Conservation (phyloP, 208 protist species). For the Acanthamoeba quina region DNA sequence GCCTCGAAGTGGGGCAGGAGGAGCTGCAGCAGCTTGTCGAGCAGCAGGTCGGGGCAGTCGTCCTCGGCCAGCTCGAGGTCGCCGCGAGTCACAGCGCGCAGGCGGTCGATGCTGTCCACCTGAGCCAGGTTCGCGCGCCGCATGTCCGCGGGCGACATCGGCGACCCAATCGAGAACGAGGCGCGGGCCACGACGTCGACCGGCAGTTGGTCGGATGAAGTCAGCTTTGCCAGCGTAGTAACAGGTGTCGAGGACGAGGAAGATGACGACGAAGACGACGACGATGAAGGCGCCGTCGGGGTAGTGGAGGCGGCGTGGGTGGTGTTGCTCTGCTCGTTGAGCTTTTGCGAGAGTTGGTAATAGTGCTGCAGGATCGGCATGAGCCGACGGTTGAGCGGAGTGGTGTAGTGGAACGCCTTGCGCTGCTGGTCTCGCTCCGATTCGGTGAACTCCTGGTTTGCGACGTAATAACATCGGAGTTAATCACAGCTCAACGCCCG, state of each 20-base stretch:
- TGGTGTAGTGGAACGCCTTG: slow-evolving; percentile 29
- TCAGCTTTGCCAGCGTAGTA: neutral
- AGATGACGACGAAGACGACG: neutral
- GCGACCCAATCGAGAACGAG: neutral
- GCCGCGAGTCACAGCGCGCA: neutral
- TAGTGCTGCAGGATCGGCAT: slow-evolving; percentile 48
- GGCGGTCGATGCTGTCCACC: slow-evolving; percentile 16
- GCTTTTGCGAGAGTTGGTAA: slow-evolving; percentile 33
- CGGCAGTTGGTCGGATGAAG: neutral
- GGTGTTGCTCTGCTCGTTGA: slow-evolving; percentile 13
- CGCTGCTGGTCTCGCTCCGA: slow-evolving; percentile 4
- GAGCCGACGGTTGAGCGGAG: neutral
- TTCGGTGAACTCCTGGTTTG: slow-evolving; percentile 8
- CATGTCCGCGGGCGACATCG: neutral
- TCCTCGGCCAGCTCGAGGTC: slow-evolving; percentile 27
- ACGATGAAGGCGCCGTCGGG: no score
- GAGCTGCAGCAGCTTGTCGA: slow-evolving; percentile 10
- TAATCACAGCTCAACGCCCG: no score
- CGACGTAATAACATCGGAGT: no score
- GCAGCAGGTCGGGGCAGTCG: slow-evolving; percentile 26
- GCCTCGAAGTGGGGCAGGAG: slow-evolving; percentile 14
- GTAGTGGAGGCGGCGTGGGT: neutral
- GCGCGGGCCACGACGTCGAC: neutral
- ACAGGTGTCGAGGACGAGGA: neutral
- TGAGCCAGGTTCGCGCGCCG: neutral